Percentiles rank a stretch among this genome's conserved stretches.
Conservation (phyloP, 2,329 filamentous ascomycete genomes). For the Ploettnerulaceae sp. region DNA sequence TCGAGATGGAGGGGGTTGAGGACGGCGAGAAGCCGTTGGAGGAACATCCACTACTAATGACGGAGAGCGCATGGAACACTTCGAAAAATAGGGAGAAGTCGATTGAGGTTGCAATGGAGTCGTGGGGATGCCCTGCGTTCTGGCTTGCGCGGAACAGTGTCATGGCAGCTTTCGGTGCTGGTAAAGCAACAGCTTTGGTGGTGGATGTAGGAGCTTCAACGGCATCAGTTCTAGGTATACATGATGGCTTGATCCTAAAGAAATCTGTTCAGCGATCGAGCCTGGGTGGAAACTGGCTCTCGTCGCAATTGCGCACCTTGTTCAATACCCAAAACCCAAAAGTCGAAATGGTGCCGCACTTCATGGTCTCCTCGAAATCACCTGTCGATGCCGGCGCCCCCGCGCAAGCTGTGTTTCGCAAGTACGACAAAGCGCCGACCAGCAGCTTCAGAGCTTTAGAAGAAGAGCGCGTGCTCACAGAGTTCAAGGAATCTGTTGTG, state of each 20-base stretch:
- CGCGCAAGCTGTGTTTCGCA: constrained; percentile 68
- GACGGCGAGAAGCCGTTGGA: constrained; percentile 71
- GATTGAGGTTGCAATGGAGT: constrained; percentile 95
- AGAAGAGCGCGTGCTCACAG: constrained; percentile 87
- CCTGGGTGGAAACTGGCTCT: constrained; percentile 85
- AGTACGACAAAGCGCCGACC: constrained; percentile 56
- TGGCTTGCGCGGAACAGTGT: constrained; percentile 88
- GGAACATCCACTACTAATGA: constrained; percentile 89
- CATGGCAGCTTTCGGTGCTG: constrained; percentile 83
- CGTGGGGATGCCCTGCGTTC: constrained; percentile 91
- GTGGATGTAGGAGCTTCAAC: constrained; percentile 87
- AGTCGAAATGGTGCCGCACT: constrained; percentile 76
- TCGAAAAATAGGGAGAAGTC: constrained; percentile 85
- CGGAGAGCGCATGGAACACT: constrained; percentile 89
- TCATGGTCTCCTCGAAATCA: constrained; percentile 80
- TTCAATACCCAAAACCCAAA: constrained; percentile 66
- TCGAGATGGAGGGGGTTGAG: constrained; percentile 53
- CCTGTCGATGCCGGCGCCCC: constrained; percentile 82
- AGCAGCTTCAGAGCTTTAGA: constrained; percentile 76
- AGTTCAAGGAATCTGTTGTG: constrained; percentile 97
- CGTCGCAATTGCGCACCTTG: constrained; percentile 77
- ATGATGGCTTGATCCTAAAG: constrained; percentile 91
- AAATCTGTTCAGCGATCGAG: constrained; percentile 82
- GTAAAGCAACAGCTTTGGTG: constrained; percentile 88
- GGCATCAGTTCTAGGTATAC: constrained; percentile 83